Evolutionary conservation across 1,284 basidiomycete species (phyloP), one percentile per base, ranked within the genome.

Genomic region (Coniophora puteana): DNA sequence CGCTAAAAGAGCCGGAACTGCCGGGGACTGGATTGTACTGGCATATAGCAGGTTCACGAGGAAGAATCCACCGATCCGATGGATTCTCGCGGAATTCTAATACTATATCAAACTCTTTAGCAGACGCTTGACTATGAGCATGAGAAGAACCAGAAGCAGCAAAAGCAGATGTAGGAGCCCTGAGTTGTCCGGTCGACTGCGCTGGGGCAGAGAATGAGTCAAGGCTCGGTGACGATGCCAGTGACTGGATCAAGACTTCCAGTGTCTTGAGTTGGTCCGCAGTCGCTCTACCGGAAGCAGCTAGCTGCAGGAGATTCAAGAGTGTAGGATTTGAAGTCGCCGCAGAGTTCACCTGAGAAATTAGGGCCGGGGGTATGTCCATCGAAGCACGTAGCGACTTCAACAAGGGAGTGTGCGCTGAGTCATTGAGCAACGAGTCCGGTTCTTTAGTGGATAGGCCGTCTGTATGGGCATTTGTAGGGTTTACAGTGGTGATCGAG

Each of bases 1-100:
- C 68, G 23, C 55, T 49, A 8, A 50, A 42, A 20, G 50, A 39
- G n/a, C 48, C 57, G 11, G 44, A 18, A 31, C 49, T 23, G 13
- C 52, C 49, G 4, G 48, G 48, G 5, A 44, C 5, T 31, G 61
- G 38, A 14, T 32, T 38, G 38, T 62, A 62, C 48, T 80, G 71
- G 46, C 68, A 77, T 29, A 70, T 61, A 3, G 69, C 68, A 10
- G 69, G 66, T 24, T 74, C 75, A 28, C 81, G 74, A 44, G 86
- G 83, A 41, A 89, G 64, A 6, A 83, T 52, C 72, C 76, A 83
- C 8, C 77, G 71, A 38, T 86, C 81, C 23, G 65, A 64, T 2
- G 74, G 67, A 10, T 66, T 62, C 52, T 89, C 85, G 28, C 69
- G 63, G 47, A 85, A 88, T 52, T 86, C 81, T 40, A 89, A 54